phyloP scores from a whole-genome alignment of 257 asterid genomes.

The Nicotiana sylvestris region DNA sequence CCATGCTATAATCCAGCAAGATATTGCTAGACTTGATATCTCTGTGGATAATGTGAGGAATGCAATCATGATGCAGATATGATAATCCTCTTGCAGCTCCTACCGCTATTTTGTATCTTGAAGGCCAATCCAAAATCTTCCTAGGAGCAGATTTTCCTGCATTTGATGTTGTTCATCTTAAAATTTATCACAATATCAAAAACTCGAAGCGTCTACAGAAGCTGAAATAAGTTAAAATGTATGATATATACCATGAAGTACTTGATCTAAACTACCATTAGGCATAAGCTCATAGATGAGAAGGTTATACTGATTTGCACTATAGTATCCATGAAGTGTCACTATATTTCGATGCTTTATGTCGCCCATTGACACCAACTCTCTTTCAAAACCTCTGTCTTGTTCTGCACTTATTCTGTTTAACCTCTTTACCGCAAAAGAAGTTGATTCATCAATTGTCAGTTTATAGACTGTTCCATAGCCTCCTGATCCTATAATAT shows the following conservation, averaged over 20 bases:
- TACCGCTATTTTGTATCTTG: conserved; percentile 70
- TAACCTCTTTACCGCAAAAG: conserved; percentile 69
- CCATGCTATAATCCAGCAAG: conserved; percentile 63
- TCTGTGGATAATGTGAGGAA: conserved; percentile 85
- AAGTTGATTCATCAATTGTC: conserved; percentile 32
- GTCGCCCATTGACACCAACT: conserved; percentile 81
- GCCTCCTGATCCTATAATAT: conserved; percentile 84
- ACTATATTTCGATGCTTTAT: conserved; percentile 83
- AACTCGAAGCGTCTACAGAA: background rate
- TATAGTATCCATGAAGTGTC: conserved; percentile 75
- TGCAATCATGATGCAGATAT: conserved; percentile 87
- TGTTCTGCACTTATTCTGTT: conserved; percentile 53
- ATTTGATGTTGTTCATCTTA: background rate
- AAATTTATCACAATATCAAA: background rate
- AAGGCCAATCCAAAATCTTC: conserved; percentile 61
- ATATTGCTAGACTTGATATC: conserved; percentile 89
- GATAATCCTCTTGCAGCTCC: conserved; percentile 91
- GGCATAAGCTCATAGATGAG: conserved; percentile 91
- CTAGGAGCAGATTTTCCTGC: conserved; percentile 59
- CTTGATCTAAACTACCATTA: conserved; percentile 60
- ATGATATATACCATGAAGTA: conserved; percentile 58
- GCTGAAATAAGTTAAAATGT: background rate
- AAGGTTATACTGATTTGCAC: conserved; percentile 68
- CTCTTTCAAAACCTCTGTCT: conserved; percentile 81
- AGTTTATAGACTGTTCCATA: conserved; percentile 83